Conservation (phyloP, 2,329 filamentous ascomycete genomes). For the Incumbomyces lentus region DNA sequence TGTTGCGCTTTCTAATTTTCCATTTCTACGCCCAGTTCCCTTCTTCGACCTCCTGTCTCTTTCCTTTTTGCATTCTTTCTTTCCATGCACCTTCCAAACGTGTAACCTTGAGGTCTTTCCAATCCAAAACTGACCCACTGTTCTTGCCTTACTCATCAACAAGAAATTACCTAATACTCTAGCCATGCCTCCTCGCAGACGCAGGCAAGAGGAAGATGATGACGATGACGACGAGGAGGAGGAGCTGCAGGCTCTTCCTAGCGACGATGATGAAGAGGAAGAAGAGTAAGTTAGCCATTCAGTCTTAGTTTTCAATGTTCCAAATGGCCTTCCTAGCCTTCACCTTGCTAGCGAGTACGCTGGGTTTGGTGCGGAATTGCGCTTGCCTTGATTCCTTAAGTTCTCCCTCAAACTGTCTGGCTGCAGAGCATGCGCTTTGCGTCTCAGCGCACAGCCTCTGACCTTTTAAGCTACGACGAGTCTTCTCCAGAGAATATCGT, state of each 20-base stretch:
- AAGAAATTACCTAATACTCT: constrained; percentile 17
- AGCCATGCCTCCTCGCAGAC: constrained; percentile 38
- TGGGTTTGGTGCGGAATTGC: background rate
- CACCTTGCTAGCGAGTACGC: constrained; percentile 1
- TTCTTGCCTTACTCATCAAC: constrained; percentile 7
- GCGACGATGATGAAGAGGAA: constrained; percentile 41
- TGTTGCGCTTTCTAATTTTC: background rate
- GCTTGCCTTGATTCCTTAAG: background rate
- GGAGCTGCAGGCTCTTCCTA: constrained; percentile 38
- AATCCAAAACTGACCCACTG: background rate
- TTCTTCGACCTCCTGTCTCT: constrained; percentile 19
- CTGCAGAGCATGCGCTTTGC: no score
- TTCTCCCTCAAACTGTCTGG: background rate
- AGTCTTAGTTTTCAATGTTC: background rate
- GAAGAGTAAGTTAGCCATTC: constrained; percentile 31
- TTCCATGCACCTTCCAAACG: constrained; percentile 12
- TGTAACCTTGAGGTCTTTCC: background rate
- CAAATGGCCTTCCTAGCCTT: constrained; percentile 18
- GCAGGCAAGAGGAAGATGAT: constrained; percentile 40
- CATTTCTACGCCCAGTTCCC: constrained; percentile 16
- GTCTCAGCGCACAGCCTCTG: no score
- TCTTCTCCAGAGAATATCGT: no score
- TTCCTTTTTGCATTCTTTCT: constrained; percentile 12
- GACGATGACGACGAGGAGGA: constrained; percentile 38
- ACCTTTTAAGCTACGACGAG: no score